These are phyloP conservation scores for Mentha longifolia DNA, from an alignment of 257 asterid species.

Conservation along the genomic window DNA sequence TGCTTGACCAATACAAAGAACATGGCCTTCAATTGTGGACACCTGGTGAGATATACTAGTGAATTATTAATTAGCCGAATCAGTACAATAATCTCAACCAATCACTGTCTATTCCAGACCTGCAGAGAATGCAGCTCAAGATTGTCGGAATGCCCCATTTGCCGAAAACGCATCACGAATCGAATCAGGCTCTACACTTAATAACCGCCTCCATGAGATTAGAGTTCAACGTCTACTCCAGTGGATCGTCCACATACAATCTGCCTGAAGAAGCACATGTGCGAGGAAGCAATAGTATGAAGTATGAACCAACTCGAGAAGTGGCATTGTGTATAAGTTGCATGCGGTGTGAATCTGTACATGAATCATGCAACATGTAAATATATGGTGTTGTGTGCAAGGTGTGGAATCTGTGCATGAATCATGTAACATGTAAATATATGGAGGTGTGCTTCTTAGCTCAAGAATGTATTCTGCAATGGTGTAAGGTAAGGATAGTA, in stretches of 20 bases:
- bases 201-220: constrained; percentile 17
- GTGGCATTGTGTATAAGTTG: not conserved
- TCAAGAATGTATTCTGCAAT: constrained; percentile 13
- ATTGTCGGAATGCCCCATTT: constrained; percentile 72
- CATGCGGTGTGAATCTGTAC: not conserved
- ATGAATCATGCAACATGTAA: constrained; percentile 17
- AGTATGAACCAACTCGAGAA: constrained; percentile 4
- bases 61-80: not conserved
- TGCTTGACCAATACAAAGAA: constrained; percentile 65
- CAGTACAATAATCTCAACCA: constrained; percentile 11
- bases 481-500: not conserved
- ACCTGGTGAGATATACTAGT: constrained; percentile 53
- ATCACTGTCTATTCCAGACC: constrained; percentile 54
- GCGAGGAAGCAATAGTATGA: not conserved
- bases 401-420: no score
- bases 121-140: constrained; percentile 73
- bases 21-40: constrained; percentile 82
- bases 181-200: constrained; percentile 68
- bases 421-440: constrained; percentile 30
- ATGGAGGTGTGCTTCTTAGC: not conserved
- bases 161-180: constrained; percentile 68
- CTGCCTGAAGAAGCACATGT: not conserved
- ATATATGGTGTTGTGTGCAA: constrained; percentile 21
- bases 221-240: not conserved
- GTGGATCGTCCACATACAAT: not conserved